Percentiles rank a stretch among this genome's conserved stretches.
phyloP scores from a whole-genome alignment of 805 yeast genomes.

The Yamadazyma phyllophila region DNA sequence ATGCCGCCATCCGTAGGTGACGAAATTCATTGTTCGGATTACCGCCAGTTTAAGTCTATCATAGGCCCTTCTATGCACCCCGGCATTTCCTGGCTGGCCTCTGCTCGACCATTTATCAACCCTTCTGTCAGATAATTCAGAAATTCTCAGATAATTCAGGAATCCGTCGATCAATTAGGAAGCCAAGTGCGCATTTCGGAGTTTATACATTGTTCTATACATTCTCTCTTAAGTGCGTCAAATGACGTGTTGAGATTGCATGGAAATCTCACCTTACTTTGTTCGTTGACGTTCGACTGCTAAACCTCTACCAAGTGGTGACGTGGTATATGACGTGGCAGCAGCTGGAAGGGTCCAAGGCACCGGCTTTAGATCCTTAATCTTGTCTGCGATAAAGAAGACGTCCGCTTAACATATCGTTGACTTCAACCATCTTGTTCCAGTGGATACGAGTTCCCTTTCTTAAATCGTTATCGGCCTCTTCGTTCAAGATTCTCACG shows the following conservation, averaged over 20 bases:
- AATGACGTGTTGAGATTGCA: neutral
- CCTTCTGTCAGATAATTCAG: too few species aligned
- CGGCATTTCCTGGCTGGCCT: too few species aligned
- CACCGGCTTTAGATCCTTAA: neutral
- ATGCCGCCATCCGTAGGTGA: too few species aligned
- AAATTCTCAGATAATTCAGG: too few species aligned
- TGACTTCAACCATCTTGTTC: constrained; percentile 55
- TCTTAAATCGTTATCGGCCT: constrained; percentile 60
- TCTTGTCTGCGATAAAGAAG: neutral
- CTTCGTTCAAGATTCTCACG: constrained; percentile 56
- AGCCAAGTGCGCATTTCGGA: neutral
- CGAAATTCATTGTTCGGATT: too few species aligned
- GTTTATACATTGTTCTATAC: constrained; percentile 1
- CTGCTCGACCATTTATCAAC: too few species aligned
- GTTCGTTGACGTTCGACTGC: neutral
- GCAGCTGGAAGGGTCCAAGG: neutral
- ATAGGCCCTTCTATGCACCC: too few species aligned
- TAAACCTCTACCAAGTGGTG: neutral
- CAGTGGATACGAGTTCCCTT: constrained; percentile 71
- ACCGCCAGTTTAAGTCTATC: too few species aligned
- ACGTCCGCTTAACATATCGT: constrained; percentile 74
- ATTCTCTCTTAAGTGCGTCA: neutral
- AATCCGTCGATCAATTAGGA: neutral
- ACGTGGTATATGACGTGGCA: neutral
- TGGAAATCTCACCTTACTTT: neutral